Conservation (phyloP, 2,329 filamentous ascomycete species). For the Penicillium sp. region DNA sequence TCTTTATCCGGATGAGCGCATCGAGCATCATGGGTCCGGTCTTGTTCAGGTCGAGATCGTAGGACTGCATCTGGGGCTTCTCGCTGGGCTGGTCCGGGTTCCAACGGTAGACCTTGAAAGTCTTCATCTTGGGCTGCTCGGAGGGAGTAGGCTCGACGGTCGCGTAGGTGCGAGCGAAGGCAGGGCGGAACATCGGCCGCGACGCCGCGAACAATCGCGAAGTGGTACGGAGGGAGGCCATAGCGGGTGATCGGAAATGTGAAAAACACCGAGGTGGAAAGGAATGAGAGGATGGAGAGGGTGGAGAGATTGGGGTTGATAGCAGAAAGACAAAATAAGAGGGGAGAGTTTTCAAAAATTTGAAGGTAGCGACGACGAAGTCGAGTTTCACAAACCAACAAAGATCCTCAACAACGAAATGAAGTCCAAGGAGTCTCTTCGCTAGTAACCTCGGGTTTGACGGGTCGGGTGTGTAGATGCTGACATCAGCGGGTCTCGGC, state of each 20-base stretch:
- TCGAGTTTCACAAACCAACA: slow-evolving; percentile 13
- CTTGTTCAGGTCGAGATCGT: slow-evolving; percentile 96
- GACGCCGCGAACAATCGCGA: slow-evolving; percentile 47
- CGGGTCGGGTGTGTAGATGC: slow-evolving; percentile 27
- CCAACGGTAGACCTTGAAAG: slow-evolving; percentile 99
- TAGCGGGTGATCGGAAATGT: slow-evolving; percentile 29
- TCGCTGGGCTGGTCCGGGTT: slow-evolving; percentile 87
- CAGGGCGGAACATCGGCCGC: slow-evolving; percentile 44
- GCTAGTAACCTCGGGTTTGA: slow-evolving; percentile 40
- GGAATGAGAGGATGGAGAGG: neutral
- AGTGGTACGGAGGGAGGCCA: slow-evolving; percentile 52
- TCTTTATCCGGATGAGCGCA: slow-evolving; percentile 97
- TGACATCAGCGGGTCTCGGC: slow-evolving; percentile 30
- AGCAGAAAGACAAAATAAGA: neutral
- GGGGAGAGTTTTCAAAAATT: slow-evolving; percentile 4
- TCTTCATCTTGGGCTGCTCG: slow-evolving; percentile 70
- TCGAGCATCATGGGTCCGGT: slow-evolving; percentile 98
- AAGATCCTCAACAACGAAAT: slow-evolving; percentile 23
- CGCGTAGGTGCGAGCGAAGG: slow-evolving; percentile 49
- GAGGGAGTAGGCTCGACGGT: slow-evolving; percentile 59
- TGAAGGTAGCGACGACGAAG: slow-evolving; percentile 4
- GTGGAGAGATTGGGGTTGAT: slow-evolving; percentile 2
- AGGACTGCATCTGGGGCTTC: slow-evolving; percentile 95
- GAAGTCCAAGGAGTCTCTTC: slow-evolving; percentile 32
- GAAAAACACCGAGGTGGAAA: slow-evolving; percentile 14